Conservation (phyloP, 2,329 filamentous ascomycete species). For the Dendrostoma leiphaemia region DNA sequence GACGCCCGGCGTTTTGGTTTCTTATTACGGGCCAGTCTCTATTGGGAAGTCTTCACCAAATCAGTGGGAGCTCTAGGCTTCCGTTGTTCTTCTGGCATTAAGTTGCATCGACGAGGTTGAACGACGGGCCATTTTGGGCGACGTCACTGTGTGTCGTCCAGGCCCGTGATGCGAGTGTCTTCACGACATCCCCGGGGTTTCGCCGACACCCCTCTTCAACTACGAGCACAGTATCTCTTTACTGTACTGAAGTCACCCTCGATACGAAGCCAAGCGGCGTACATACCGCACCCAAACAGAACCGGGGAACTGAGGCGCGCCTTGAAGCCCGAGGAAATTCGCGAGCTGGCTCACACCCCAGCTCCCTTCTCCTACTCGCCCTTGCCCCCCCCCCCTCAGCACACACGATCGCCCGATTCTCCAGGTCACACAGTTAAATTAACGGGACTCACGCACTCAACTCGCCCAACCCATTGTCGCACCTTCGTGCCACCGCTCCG, state of each 20-base stretch:
- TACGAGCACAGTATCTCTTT: constrained; percentile 3
- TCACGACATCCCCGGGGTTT: neutral
- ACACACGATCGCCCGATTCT: constrained; percentile 7
- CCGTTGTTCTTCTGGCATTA: neutral
- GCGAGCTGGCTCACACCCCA: neutral
- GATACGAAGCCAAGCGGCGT: neutral
- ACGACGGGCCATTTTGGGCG: too few relatives aligned
- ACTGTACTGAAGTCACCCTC: neutral
- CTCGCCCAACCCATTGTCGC: constrained; percentile 15
- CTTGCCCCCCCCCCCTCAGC: neutral
- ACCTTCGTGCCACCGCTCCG: constrained; percentile 3
- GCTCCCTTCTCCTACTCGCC: neutral
- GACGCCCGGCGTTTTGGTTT: neutral
- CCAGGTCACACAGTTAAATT: constrained; percentile 12
- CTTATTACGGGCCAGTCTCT: neutral
- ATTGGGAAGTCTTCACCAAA: neutral
- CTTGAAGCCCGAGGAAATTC: neutral
- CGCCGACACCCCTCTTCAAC: neutral
- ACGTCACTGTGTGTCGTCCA: neutral
- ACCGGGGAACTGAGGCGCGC: too few relatives aligned
- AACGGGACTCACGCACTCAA: constrained; percentile 16
- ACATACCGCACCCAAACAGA: neutral
- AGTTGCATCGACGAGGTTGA: neutral
- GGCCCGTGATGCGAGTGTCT: neutral
- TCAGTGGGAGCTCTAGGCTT: neutral